Base-by-base conservation (phyloP, 1,139 yeast genomes). In the Blastobotrys raffinosifermentans region DNA sequence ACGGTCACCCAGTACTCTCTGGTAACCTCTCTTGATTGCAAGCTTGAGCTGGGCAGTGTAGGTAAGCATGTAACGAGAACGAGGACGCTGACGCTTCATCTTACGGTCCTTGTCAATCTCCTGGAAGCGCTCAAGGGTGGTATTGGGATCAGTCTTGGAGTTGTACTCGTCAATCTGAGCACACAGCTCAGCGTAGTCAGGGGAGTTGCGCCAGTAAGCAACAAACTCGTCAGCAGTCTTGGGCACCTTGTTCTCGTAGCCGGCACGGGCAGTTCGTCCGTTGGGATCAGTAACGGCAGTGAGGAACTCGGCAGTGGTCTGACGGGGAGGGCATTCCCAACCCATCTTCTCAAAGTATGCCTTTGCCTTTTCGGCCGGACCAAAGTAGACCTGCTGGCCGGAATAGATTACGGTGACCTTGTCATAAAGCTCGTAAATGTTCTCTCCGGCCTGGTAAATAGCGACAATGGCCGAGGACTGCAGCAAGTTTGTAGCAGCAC, bases 391-490 rank as follows among this genome's bases (percentile, higher is more conserved):
- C 55, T 78, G 83, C 44, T 63, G 64, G 38, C 84, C 84, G 35
- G 61, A 57, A 57, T 78, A 76, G 31, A 78, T 57, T 19, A 78
- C 77, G 3, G 79, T 73, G 13, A 77, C 80, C 50, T 77, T 78
- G 59, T 79, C 84, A 52, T 77, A 78, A 32, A 73, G 61, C 37
- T 72, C 70, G 53, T 75, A 78, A 44, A 77, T 73, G 49, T 75
- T 72, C 55, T 79, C 81, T 56, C 82, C 80, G 31, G 83, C 82
- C 60, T 79, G 86, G 55, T 79, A 78, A 44, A 72, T 67, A 15
- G 65, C 62, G 35, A 77, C 78, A 39, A 79, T 61, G 3, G 81
- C 78, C 18, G 81, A 71, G 35, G 70, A 67, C 41, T 68, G 67
- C 56, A 75, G 58, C 53, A 77, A 58, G 46, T 72, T 72, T 11